These are phyloP conservation scores for Cyanidiococcus yangmingshanensis DNA, from an alignment of 23 red algal genomes.

Conservation along the genomic window DNA sequence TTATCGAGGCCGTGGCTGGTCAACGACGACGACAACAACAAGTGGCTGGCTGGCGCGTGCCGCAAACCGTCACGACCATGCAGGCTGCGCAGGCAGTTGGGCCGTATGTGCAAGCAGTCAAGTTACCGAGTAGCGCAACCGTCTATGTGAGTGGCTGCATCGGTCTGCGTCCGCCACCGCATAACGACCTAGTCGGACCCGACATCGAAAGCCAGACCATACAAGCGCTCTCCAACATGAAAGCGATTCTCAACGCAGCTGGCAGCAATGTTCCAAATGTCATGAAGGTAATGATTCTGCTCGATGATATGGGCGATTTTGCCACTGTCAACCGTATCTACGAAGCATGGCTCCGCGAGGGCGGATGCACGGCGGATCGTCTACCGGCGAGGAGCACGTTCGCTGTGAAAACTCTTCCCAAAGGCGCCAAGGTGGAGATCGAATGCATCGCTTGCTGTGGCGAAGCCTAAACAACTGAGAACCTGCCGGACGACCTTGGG, in stretches of 20 bases:
- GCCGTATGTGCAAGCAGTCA: slow-evolving; percentile 78
- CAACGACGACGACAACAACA: too few relatives aligned
- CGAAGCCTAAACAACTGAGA: too few relatives aligned
- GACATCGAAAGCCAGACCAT: slow-evolving; percentile 59
- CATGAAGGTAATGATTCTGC: slow-evolving; percentile 71
- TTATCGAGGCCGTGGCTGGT: background rate
- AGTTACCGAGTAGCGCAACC: slow-evolving; percentile 42
- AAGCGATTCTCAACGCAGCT: slow-evolving; percentile 47
- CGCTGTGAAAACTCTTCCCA: slow-evolving; percentile 77
- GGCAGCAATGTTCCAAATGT: slow-evolving; percentile 37
- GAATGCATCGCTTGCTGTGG: slow-evolving; percentile 90
- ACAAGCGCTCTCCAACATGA: slow-evolving; percentile 85
- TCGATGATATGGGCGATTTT: slow-evolving; percentile 90
- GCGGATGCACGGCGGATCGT: background rate
- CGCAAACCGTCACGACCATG: background rate
- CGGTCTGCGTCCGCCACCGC: slow-evolving; percentile 48
- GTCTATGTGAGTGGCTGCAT: slow-evolving; percentile 94
- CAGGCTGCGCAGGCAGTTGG: slow-evolving; percentile 78
- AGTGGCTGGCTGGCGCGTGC: background rate
- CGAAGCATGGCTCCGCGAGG: slow-evolving; percentile 39
- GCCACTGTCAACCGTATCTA: slow-evolving; percentile 71
- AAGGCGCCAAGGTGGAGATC: slow-evolving; percentile 80
- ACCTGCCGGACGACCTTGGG: too few relatives aligned
- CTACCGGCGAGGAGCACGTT: slow-evolving; percentile 79
- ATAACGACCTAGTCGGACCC: slow-evolving; percentile 38